phyloP scores from a whole-genome alignment of 2,329 filamentous ascomycete species.

The Exophiala calicioides region DNA sequence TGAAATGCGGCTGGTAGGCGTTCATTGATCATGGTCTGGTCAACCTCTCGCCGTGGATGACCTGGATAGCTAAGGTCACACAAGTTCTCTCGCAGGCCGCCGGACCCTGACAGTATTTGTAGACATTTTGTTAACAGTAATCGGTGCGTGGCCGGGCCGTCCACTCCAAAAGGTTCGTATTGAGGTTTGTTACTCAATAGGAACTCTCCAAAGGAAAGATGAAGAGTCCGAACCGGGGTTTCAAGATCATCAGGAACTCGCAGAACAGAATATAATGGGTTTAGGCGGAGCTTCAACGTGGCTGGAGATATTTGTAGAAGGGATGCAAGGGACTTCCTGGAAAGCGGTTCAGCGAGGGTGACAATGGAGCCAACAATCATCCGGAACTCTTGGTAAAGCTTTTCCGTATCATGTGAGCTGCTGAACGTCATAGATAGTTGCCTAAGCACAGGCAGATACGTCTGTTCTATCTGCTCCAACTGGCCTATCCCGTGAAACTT shows the following conservation, averaged over 20 bases:
- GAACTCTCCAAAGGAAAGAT: slow-evolving; percentile 21
- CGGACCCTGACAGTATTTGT: not conserved
- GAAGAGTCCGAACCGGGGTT: not conserved
- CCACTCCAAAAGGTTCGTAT: slow-evolving; percentile 10
- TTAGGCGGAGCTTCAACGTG: not conserved
- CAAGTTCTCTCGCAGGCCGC: slow-evolving; percentile 20
- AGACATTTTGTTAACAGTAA: slow-evolving; percentile 8
- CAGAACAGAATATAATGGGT: not conserved
- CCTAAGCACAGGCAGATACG: slow-evolving; percentile 13
- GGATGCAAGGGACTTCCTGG: not conserved
- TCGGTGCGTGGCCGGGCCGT: slow-evolving; percentile 2
- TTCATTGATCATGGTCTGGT: slow-evolving; percentile 16
- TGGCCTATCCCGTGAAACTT: not conserved
- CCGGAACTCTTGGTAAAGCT: slow-evolving; percentile 12
- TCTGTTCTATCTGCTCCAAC: slow-evolving; percentile 4
- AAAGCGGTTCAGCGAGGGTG: slow-evolving; percentile 13
- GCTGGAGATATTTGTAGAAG: not conserved
- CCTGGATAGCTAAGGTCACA: slow-evolving; percentile 18
- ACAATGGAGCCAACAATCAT: slow-evolving; percentile 11
- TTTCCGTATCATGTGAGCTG: not conserved
- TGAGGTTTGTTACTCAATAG: slow-evolving; percentile 11
- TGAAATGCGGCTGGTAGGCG: slow-evolving; percentile 31
- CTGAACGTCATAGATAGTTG: not conserved
- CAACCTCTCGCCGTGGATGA: slow-evolving; percentile 5
- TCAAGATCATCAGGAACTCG: not conserved